Evolutionary conservation across 371 early-diverging fungal species (phyloP), one percentile per base, ranked within the genome.

Genomic region (Mortierella polycephala): DNA sequence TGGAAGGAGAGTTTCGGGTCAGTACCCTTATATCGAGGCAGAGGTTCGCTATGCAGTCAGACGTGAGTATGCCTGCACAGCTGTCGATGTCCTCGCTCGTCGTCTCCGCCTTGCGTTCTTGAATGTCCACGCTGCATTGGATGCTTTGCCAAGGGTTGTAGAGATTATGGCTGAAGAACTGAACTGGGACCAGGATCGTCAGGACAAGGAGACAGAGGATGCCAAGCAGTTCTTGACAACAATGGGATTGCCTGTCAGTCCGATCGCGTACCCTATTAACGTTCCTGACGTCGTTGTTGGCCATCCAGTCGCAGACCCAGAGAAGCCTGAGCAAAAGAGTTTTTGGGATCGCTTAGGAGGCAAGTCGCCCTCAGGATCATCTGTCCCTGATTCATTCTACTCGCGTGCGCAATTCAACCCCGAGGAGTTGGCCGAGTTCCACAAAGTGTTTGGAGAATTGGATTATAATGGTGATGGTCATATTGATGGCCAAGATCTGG

Each of bases 71-170:
- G 99, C 99, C 6, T 88, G 94, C 75, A 97, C 94, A 21, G 93
- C 93, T 11, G 94, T 96, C 70, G 98, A 99, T 85, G 96, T 99
- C 21, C 81, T 99, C 40, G 97, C 93, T 37, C 94, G 99, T 52
- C 95, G 99, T 61, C 92, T 94, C 39, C 92, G 99, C 37, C 87
- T 99, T 42, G 95, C 98, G 3, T 98, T 98, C 88, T 87, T 99
- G 68, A 96, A 98, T 83, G 95, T 98, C 18, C 91, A 93, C 68
- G 98, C 97, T 40, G 95, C 99, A 13, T 83, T 90, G 63, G 93
- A 96, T 64, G 86, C 96, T 11, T 84, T 99, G 18, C 95, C 95
- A 10, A 84, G 87, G 41, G 93, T 99, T n/a, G 86, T 95, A 59
- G 94, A 94, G 62, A 95, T 98, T 64, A 96, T 98, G 98, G 85